Conservation (phyloP, 805 yeast genomes). For the Debaryomyces hansenii region DNA sequence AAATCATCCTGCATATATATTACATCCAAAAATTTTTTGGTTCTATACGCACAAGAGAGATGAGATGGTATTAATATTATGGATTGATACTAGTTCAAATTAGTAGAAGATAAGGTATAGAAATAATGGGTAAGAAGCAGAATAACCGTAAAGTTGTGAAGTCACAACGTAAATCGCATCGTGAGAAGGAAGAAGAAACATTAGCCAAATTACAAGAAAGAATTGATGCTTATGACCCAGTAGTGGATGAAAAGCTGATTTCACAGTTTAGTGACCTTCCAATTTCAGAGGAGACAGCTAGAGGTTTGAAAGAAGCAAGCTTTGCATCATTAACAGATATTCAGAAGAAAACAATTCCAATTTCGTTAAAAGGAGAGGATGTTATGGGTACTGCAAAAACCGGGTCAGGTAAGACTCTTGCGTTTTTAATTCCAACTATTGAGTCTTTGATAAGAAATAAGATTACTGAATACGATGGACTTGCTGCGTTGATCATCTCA, state of each 20-base stretch:
- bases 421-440: constrained; percentile 79
- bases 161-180: constrained; percentile 9
- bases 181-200: constrained; percentile 33
- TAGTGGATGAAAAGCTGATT: constrained; percentile 20
- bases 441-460: constrained; percentile 66
- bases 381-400: constrained; percentile 87
- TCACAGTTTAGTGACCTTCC: constrained; percentile 78
- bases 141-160: constrained; percentile 10
- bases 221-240: constrained; percentile 56
- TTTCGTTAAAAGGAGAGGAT: constrained; percentile 75
- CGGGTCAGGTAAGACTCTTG: constrained; percentile 88
- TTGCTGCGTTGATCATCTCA: constrained; percentile 86
- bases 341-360: constrained; percentile 76
- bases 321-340: constrained; percentile 82
- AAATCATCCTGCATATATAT: constrained; percentile 3
- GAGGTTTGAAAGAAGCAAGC: constrained; percentile 77
- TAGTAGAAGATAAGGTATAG: not conserved
- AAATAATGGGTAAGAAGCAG: constrained; percentile 20
- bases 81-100: not conserved
- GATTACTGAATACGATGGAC: constrained; percentile 83
- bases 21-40: constrained; percentile 1
- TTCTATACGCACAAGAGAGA: constrained; percentile 1
- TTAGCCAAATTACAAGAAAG: constrained; percentile 46
- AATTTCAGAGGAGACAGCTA: constrained; percentile 57
- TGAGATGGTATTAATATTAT: constrained; percentile 3